Base-by-base conservation (phyloP, 352 stramenopile genomes). In the Pythium coloratum region DNA sequence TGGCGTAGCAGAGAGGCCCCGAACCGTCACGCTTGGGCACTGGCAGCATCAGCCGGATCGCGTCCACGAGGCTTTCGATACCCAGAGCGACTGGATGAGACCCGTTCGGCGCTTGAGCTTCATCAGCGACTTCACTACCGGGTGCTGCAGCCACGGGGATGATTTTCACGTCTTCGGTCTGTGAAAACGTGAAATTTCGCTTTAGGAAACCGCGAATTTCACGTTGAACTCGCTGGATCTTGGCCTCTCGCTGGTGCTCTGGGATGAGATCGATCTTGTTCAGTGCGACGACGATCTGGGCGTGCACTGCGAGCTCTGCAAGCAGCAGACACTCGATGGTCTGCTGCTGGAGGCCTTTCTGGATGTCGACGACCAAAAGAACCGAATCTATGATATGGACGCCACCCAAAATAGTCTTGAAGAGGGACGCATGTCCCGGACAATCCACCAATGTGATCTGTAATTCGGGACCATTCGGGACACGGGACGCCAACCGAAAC, bases 361-460 rank as follows among this genome's bases (percentile, higher is more conserved):
- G 94, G 12, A 89, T 90, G 73, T 99, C 96, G 4, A 99, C 89
- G 16, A 99, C 96, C 20, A 99, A 79, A 24, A 99, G 67, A 32
- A 99, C 96, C 64, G 98, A 91, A 74, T 99, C 97, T 70, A 99
- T 99, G 72, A 99, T 99, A 77, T 99, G 95, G 46, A 97, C 94
- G 59, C 97, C 97, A 34, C 95, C 96, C 42, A 99, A 97, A 62
- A 99, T 99, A n/a, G 97, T 99, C 62, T 97, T 91, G 68, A 99
- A 99, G 10, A 99, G 79, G 18, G 91, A 98, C 26, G 97, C 97
- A 73, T 99, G 98, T 4, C 98, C 98, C 1, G 98, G 98, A 78
- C 98, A 96, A 75, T 97, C 91, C 12, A 98, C 93, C 12, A 98
- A 72, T 24, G 97, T 99, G 64, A 99, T 91, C 74, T 99, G 97